Evolutionary conservation across 2,329 filamentous ascomycete genomes (phyloP).

Genomic region (Pseudonectria buxi): DNA sequence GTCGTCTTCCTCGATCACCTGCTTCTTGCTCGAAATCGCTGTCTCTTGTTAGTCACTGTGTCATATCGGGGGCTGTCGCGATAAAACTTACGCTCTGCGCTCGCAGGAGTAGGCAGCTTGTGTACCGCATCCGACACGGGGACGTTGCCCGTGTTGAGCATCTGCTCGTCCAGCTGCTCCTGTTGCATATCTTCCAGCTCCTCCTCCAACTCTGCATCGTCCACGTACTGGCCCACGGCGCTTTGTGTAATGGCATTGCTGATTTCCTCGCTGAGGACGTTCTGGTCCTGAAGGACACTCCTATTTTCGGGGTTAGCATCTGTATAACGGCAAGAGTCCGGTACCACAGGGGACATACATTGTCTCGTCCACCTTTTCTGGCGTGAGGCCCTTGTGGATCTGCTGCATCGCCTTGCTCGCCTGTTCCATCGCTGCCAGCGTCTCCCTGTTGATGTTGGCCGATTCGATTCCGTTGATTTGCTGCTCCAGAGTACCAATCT

Average conservation of each 20-base stretch:
- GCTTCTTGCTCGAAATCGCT: conserved; percentile 29
- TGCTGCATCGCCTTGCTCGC: conserved; percentile 85
- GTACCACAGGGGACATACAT: conserved; percentile 57
- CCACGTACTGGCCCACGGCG: conserved; percentile 60
- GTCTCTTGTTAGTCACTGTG: conserved; percentile 9
- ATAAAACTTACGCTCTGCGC: conserved; percentile 62
- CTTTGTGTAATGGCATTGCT: conserved; percentile 73
- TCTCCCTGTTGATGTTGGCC: conserved; percentile 98
- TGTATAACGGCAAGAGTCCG: conserved; percentile 1
- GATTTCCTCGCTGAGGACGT: conserved; percentile 90
- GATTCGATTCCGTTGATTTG: conserved; percentile 97
- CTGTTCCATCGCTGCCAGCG: conserved; percentile 86
- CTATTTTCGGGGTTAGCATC: conserved; percentile 42
- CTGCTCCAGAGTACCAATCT: conserved; percentile 88
- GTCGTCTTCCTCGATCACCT: conserved; percentile 71
- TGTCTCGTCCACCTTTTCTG: conserved; percentile 89
- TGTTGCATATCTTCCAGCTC: conserved; percentile 86
- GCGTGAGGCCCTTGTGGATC: conserved; percentile 84
- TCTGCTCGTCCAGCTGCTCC: conserved; percentile 86
- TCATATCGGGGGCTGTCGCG: not conserved
- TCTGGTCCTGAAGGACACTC: conserved; percentile 87
- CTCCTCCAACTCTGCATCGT: conserved; percentile 79
- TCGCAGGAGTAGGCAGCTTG: conserved; percentile 67
- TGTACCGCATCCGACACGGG: conserved; percentile 74
- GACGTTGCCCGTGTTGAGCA: conserved; percentile 81